Conservation (phyloP, 1,284 basidiomycete species). For the Takashimella tepidaria region DNA sequence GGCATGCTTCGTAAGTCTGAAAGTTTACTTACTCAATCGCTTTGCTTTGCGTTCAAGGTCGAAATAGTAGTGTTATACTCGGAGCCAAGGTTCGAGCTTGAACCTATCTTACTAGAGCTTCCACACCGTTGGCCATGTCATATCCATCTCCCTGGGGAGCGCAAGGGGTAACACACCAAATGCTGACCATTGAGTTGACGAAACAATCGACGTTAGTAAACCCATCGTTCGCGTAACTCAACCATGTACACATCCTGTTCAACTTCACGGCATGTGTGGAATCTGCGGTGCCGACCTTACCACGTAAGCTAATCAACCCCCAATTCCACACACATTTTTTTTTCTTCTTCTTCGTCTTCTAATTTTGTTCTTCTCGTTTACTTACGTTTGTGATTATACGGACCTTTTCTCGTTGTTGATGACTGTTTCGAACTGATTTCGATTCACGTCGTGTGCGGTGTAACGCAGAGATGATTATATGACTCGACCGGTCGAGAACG, state of each 20-base stretch:
- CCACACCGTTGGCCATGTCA: no score
- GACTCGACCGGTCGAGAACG: constrained; percentile 69
- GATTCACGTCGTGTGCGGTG: no score
- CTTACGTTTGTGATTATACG: no score
- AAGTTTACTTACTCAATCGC: constrained; percentile 41
- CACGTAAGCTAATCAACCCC: constrained; percentile 58
- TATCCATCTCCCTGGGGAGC: no score
- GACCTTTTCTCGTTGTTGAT: no score
- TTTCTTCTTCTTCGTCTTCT: background rate
- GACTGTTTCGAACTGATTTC: no score
- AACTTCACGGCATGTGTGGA: constrained; percentile 85
- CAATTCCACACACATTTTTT: no score
- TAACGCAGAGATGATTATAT: constrained; percentile 77
- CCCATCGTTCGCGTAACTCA: constrained; percentile 66
- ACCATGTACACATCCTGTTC: constrained; percentile 89
- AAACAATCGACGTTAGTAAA: constrained; percentile 34
- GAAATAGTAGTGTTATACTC: background rate
- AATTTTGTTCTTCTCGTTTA: no score
- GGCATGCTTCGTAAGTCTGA: constrained; percentile 24
- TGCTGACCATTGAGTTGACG: no score
- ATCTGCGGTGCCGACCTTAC: constrained; percentile 92
- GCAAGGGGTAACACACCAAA: no score
- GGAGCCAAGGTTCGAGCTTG: no score
- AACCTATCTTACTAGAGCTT: no score
- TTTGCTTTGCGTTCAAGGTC: constrained; percentile 32